These are phyloP conservation scores for Geranomyces variabilis DNA, from an alignment of 192 early-diverging fungal genomes.

Conservation along the genomic window DNA sequence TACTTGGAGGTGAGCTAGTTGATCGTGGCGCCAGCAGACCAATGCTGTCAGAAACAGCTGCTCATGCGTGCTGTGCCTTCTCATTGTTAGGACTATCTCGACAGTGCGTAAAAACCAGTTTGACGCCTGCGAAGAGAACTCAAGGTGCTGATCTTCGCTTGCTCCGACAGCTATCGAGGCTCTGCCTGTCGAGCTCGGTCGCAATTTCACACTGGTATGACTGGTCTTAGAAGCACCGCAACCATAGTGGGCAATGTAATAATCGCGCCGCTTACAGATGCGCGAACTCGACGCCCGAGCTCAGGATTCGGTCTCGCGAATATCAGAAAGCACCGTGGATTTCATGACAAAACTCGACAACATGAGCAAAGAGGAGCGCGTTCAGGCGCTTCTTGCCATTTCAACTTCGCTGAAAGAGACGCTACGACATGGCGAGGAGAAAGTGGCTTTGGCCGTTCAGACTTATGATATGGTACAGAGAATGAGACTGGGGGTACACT, in stretches of 20 bases:
- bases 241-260: not conserved
- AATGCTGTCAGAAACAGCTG: not conserved
- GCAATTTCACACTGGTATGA: slow-evolving; percentile 80
- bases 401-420: slow-evolving; percentile 69
- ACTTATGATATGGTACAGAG: slow-evolving; percentile 87
- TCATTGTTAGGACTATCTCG: slow-evolving; percentile 85
- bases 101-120: slow-evolving; percentile 60
- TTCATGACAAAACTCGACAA: slow-evolving; percentile 68
- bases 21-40: not conserved
- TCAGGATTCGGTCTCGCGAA: slow-evolving; percentile 74
- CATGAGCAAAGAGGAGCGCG: slow-evolving; percentile 55
- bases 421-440: slow-evolving; percentile 89
- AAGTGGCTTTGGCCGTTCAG: slow-evolving; percentile 88
- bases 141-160: not conserved
- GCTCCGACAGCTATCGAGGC: slow-evolving; percentile 37
- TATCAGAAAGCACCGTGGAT: slow-evolving; percentile 67
- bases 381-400: slow-evolving; percentile 56
- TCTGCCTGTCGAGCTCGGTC: slow-evolving; percentile 53
- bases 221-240: not conserved
- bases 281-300: slow-evolving; percentile 83
- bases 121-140: not conserved
- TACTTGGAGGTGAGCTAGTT: slow-evolving; percentile 35
- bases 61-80: not conserved
- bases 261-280: slow-evolving; percentile 57
- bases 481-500: too few species aligned